Base-by-base conservation (phyloP, 192 early-diverging fungal species). In the Mortierella alpina region DNA sequence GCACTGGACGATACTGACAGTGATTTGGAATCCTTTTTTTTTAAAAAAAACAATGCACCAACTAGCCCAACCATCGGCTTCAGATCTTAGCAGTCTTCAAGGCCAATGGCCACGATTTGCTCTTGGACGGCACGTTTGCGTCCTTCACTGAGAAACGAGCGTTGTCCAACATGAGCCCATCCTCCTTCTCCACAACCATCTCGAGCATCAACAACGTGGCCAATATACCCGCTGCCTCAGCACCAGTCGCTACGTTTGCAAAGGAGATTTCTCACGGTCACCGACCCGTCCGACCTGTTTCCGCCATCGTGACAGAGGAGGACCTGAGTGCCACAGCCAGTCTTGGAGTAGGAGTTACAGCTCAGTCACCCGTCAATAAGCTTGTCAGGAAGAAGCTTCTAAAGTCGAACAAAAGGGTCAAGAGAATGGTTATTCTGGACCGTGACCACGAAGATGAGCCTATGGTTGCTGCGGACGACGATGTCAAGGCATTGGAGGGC, bases 41-140 rank as follows among this genome's bases (percentile, higher is more conserved):
- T 0, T 39, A 13, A 7, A 47, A 15, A 58, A 7, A n/a, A 23
- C 64, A 46, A 47, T 46, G 6, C 14, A 7, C 42, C n/a, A 9
- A 23, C 5, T 62, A 90, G 87, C 67, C 81, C 3, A 80, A 86
- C 55, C 82, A 88, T 47, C 84, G 89, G 17, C 58, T 88, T 4
- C 73, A 84, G 62, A 82, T 90, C 12, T 88, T 90, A 66, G 75
- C 72, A 22, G 57, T 61, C 7, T 90, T 85, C 70, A 71, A 80
- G 53, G 72, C 73, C 9, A 84, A 85, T 51, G 76, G 86, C 52
- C 72, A 70, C 13, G 82, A 87, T 2, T 62, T 90, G 45, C 56
- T 82, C 13, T 59, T 90, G 31, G 89, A 90, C 61, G 89, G 89
- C 4, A 66, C 73, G 10, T 81, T 72, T 31, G 87, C 89, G 4